Evolutionary conservation across 306 rosid species (phyloP).

Genomic region (Castanea crenata): DNA sequence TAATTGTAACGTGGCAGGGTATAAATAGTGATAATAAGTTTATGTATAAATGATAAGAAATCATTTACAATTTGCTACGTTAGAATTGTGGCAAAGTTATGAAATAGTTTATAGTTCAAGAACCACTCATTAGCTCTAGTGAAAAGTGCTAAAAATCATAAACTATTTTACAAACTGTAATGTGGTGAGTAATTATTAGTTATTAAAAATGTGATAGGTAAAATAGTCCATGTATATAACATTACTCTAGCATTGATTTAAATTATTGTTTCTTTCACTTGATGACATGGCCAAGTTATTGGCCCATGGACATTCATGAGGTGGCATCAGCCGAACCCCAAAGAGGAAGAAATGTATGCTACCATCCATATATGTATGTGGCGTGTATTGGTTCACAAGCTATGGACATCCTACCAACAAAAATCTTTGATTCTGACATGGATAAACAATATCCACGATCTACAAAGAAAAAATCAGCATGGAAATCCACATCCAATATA

Average conservation of each 20-base stretch:
- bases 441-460: slow-evolving; percentile 35
- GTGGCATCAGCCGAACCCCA: slow-evolving; percentile 1
- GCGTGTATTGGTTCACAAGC: slow-evolving; percentile 26
- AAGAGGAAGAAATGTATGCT: not conserved
- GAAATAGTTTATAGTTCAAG: too few relatives aligned
- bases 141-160: too few relatives aligned
- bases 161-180: too few relatives aligned
- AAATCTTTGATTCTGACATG: slow-evolving; percentile 51
- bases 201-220: too few relatives aligned
- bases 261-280: too few relatives aligned
- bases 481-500: slow-evolving; percentile 51
- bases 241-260: not conserved
- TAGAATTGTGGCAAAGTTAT: too few relatives aligned
- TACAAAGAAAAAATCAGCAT: slow-evolving; percentile 27
- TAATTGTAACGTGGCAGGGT: too few relatives aligned
- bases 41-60: too few relatives aligned
- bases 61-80: accelerated
- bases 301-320: not conserved
- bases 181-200: too few relatives aligned
- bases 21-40: too few relatives aligned
- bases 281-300: not conserved
- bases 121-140: too few relatives aligned
- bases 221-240: too few relatives aligned
- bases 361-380: slow-evolving; percentile 26
- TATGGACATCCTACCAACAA: slow-evolving; percentile 14